Base-by-base conservation (phyloP, 2,329 filamentous ascomycete genomes). In the Colletotrichum acutatum region DNA sequence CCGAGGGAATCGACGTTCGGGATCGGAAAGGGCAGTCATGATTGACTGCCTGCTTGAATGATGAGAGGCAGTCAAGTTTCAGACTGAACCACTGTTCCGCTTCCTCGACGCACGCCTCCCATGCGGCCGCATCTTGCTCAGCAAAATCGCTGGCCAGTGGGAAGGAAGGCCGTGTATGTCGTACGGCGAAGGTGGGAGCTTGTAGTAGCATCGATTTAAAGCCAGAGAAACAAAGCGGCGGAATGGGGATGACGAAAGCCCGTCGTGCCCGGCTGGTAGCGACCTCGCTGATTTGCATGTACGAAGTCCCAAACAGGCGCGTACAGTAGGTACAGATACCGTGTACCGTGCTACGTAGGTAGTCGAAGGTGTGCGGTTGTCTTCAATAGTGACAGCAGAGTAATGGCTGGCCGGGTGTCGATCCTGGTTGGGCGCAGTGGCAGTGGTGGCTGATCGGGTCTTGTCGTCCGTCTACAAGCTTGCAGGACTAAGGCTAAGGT, bases 401-500 rank as follows among this genome's bases (percentile, higher is more conserved):
- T 42, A 42, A 49, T 49, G 19, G 12, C 3, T 62, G 60, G 12
- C 26, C 52, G 8, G 52, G 42, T 52, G 53, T 59, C 37, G 53
- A 60, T 34, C 24, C 57, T 70, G 63, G 68, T n/a, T n/a, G 22
- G 46, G 49, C 26, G 24, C 34, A 52, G 68, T 62, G 49, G 34
- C 56, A 60, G 66, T 58, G 60, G 42, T 61, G 60, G 54, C 59
- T 58, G 65, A 69, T 64, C 57, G 64, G 46, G 34, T 65, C 59
- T 68, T 58, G 62, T 66, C 30, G 28, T 60, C 49, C 42, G 19
- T 49, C 42, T 2, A 7, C 42, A 49, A 49, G 68, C 56, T 64
- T 61, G 71, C 56, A 56, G 32, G 61, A 66, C 26, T 24, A 46
- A 49, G 22, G 70, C 66, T 57, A 73, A 73, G 56, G 67, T 71